Percentiles rank a stretch among this genome's conserved stretches.
phyloP scores from a whole-genome alignment of 2,329 filamentous ascomycete species.

The Pseudogymnoascus sp. region DNA sequence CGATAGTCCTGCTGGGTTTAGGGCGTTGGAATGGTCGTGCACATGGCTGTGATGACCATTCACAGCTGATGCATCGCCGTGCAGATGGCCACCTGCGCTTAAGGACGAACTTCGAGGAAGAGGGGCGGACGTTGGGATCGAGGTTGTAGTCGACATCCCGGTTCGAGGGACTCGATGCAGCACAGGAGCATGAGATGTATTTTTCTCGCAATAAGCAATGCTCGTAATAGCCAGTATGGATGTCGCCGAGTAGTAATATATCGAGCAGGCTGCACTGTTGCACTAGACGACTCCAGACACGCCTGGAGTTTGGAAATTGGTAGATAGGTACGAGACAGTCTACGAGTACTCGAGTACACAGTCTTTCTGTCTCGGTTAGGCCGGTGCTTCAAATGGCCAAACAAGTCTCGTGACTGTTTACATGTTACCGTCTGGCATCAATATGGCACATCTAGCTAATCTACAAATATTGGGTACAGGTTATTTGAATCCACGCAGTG shows the following conservation, averaged over 20 bases:
- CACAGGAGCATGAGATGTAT: neutral
- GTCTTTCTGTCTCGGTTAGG: conserved; percentile 10
- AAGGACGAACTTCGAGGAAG: conserved; percentile 25
- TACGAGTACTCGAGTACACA: conserved; percentile 8
- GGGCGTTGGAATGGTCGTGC: conserved; percentile 33
- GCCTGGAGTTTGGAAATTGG: conserved; percentile 9
- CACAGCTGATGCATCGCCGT: conserved; percentile 23
- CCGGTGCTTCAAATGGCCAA: conserved; percentile 5
- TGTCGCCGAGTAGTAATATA: neutral
- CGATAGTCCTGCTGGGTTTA: conserved; percentile 40
- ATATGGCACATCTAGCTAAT: conserved; percentile 3
- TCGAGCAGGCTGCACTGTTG: conserved; percentile 8
- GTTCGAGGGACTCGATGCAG: conserved; percentile 6
- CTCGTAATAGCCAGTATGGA: neutral
- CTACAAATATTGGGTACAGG: conserved; percentile 1
- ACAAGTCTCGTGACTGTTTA: conserved; percentile 10
- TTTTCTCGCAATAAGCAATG: conserved; percentile 1
- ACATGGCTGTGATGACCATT: conserved; percentile 32
- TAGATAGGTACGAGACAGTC: conserved; percentile 9
- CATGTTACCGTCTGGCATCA: conserved; percentile 3
- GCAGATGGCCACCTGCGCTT: conserved; percentile 21
- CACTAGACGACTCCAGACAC: conserved; percentile 8
- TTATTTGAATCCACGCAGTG: neutral
- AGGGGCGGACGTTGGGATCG: conserved; percentile 31
- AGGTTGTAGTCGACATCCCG: conserved; percentile 29